A percentile compares a stretch with the other conserved stretches of the same genome.
Conservation (phyloP, 805 yeast species). For the Saccharomyces paradoxus region DNA sequence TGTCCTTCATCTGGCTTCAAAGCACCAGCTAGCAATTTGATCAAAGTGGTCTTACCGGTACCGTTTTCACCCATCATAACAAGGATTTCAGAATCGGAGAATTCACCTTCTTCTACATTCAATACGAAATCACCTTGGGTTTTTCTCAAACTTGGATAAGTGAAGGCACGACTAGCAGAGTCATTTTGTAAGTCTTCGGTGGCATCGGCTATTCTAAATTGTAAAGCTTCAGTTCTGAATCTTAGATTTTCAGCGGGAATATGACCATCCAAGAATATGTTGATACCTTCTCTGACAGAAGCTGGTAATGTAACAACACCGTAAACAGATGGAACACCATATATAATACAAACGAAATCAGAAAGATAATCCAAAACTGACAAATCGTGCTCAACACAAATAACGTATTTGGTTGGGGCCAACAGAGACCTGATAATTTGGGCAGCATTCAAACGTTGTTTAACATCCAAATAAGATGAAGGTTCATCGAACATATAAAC, state of each 20-base stretch:
- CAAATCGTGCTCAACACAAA: conserved; percentile 97
- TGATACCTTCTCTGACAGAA: conserved; percentile 97
- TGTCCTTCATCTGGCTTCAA: conserved; percentile 80
- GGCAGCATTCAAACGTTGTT: conserved; percentile 97
- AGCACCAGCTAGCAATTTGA: conserved; percentile 91
- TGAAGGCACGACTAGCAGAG: conserved; percentile 59
- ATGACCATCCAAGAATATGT: conserved; percentile 96
- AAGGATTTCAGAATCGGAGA: conserved; percentile 90
- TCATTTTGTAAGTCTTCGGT: conserved; percentile 68
- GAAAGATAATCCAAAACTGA: conserved; percentile 95
- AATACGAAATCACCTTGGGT: conserved; percentile 95
- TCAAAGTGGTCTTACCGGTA: conserved; percentile 97
- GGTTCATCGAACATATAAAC: conserved; percentile 99
- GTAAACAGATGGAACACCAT: conserved; percentile 97
- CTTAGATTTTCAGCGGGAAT: conserved; percentile 95
- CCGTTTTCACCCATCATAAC: conserved; percentile 99
- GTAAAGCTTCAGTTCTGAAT: conserved; percentile 91
- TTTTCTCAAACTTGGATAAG: conserved; percentile 76
- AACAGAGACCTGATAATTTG: conserved; percentile 82
- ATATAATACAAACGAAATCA: conserved; percentile 91
- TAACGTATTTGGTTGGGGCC: conserved; percentile 70
- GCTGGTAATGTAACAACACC: conserved; percentile 97
- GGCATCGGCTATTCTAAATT: conserved; percentile 87
- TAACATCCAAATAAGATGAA: conserved; percentile 94
- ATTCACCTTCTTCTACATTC: conserved; percentile 75